These are phyloP conservation scores for Pharnaceum exiguum DNA, from an alignment of 148 eudicot genomes.

Conservation along the genomic window DNA sequence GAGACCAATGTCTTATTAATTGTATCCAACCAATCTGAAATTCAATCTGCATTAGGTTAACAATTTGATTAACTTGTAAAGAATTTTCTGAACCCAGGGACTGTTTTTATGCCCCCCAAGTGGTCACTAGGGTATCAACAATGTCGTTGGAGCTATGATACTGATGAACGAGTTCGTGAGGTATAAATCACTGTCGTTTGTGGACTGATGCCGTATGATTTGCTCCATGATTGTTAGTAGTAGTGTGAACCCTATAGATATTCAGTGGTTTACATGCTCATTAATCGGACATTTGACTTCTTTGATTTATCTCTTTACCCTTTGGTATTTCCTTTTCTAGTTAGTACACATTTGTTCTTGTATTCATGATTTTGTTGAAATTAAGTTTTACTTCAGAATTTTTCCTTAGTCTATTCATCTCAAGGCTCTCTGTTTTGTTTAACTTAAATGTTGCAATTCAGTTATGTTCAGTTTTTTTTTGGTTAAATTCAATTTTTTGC, in stretches of 20 bases:
- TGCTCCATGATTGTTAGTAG: background rate
- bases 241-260: background rate
- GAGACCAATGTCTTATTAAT: too few species aligned
- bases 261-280: constrained; percentile 1
- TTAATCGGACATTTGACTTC: background rate
- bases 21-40: background rate
- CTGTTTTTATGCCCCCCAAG: constrained; percentile 97
- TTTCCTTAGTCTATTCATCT: too few species aligned
- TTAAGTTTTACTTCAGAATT: background rate
- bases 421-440: too few species aligned
- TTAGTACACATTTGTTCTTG: too few species aligned
- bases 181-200: constrained; percentile 27
- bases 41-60: background rate
- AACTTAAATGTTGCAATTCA: too few species aligned
- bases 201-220: background rate
- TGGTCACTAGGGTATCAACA: constrained; percentile 98
- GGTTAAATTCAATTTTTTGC: too few species aligned
- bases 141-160: constrained; percentile 92
- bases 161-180: constrained; percentile 89
- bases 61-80: constrained; percentile 1
- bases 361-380: too few species aligned
- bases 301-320: too few species aligned
- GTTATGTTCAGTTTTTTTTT: too few species aligned
- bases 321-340: too few species aligned
- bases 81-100: constrained; percentile 35